Evolutionary conservation across 2,329 filamentous ascomycete genomes (phyloP), one percentile per base, ranked within the genome.

Genomic region (Rosellinia necatrix): DNA sequence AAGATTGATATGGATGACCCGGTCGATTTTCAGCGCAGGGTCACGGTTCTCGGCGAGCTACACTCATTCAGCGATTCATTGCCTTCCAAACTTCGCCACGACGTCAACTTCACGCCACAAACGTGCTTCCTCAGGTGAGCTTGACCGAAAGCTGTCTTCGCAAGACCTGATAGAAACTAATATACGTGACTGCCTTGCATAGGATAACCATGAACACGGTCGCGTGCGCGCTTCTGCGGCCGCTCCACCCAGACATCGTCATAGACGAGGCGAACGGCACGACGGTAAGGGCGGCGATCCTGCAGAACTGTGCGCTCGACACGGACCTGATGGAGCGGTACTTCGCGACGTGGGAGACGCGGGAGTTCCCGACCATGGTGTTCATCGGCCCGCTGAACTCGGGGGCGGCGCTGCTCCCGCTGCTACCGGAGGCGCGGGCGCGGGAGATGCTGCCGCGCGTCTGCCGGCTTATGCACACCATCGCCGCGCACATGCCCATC

Each of bases 291-390:
- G 4, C 24, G 5, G 19, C 4, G 24, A 38, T 49, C 2, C 10
- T 60, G 10, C 41, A 22, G 9, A 17, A 54, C 21, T 60, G 49
- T n/a, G 21, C 12, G 22, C 34, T 54, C 2, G 53, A 50, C 37
- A 34, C 12, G 12, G 49, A 58, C 3, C n/a, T 60, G 10, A 58
- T 60, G 58, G 58, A 60, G 25, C 27, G 35, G 19, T 60, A 60
- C 40, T 58, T 60, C 29, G 24, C 30, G 7, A 49, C 27, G 13
- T 60, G 54, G 54, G n/a, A 53, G n/a, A 43, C 35, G 2, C 6
- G 12, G 4, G 58, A 60, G 35, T 53, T 47, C 25, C 54, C 58
- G 21, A 25, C 37, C 8, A 60, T 58, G 53, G 53, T 34, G 3
- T 47, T 58, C 22, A 3, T 53, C 5, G 53, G 40, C 5, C 49